These are phyloP conservation scores for Psilocybe subaeruginosa DNA, from an alignment of 768 basidiomycete species.

Conservation along the genomic window DNA sequence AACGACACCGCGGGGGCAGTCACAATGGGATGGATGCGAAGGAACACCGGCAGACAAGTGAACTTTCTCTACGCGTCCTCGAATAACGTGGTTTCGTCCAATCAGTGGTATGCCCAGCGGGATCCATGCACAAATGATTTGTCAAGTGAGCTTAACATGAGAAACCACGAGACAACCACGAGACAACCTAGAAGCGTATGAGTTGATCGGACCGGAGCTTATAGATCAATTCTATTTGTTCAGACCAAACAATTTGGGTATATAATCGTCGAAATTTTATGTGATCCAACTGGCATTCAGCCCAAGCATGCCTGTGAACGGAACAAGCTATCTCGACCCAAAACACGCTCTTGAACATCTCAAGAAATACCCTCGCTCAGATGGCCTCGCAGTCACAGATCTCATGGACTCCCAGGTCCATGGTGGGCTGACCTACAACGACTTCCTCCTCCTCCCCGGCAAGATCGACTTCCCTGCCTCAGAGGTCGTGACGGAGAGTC, in stretches of 20 bases:
- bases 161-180: too few relatives aligned
- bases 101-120: too few relatives aligned
- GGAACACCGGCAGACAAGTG: too few relatives aligned
- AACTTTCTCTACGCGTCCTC: too few relatives aligned
- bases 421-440: constrained; percentile 97
- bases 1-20: too few relatives aligned
- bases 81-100: too few relatives aligned
- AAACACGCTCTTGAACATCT: constrained; percentile 78
- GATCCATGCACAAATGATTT: too few relatives aligned
- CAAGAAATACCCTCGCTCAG: constrained; percentile 63
- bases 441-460: constrained; percentile 92
- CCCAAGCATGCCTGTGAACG: constrained; percentile 32
- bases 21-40: too few relatives aligned
- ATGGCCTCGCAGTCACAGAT: constrained; percentile 85
- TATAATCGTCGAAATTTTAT: constrained; percentile 29
- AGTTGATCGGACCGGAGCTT: background rate
- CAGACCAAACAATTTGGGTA: constrained; percentile 22
- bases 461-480: constrained; percentile 92
- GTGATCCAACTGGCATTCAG: constrained; percentile 21
- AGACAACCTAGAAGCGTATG: too few relatives aligned
- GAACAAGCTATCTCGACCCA: constrained; percentile 56
- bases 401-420: constrained; percentile 87
- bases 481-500: constrained; percentile 80
- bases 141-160: too few relatives aligned
- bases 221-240: constrained; percentile 8